These are phyloP conservation scores for Linum lewisii DNA, from an alignment of 345 rosid genomes.

Conservation along the genomic window DNA sequence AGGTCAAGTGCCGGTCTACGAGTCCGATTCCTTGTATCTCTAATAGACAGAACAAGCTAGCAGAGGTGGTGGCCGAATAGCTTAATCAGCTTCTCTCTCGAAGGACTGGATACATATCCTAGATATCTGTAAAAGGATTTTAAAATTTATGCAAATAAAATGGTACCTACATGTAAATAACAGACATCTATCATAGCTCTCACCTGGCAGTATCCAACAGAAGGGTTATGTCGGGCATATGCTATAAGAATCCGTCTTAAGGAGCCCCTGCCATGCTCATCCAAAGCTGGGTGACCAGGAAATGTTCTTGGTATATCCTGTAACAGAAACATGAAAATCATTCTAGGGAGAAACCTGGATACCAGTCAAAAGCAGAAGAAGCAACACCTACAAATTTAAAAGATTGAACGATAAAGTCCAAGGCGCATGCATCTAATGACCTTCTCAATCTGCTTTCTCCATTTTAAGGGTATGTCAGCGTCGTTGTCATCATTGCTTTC, in stretches of 20 bases:
- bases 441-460: constrained; percentile 97
- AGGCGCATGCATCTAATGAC: constrained; percentile 54
- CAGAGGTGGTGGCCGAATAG: too few species aligned
- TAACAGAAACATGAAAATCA: constrained; percentile 23
- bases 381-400: constrained; percentile 48
- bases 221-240: constrained; percentile 85
- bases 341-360: constrained; percentile 25
- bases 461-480: constrained; percentile 40
- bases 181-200: background rate
- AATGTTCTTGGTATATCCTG: constrained; percentile 95
- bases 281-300: constrained; percentile 94
- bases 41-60: too few species aligned
- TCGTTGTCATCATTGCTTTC: constrained; percentile 30
- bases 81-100: too few species aligned
- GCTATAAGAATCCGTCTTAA: constrained; percentile 83
- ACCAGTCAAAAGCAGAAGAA: constrained; percentile 28
- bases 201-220: constrained; percentile 99
- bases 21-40: too few species aligned
- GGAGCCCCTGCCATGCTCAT: constrained; percentile 81
- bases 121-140: too few species aligned
- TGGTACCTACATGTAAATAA: too few species aligned
- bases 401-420: constrained; percentile 42
- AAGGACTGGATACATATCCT: too few species aligned
- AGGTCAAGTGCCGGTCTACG: too few species aligned
- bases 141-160: too few species aligned